These are phyloP conservation scores for Primulina tabacum DNA, from an alignment of 257 asterid species.

Conservation along the genomic window DNA sequence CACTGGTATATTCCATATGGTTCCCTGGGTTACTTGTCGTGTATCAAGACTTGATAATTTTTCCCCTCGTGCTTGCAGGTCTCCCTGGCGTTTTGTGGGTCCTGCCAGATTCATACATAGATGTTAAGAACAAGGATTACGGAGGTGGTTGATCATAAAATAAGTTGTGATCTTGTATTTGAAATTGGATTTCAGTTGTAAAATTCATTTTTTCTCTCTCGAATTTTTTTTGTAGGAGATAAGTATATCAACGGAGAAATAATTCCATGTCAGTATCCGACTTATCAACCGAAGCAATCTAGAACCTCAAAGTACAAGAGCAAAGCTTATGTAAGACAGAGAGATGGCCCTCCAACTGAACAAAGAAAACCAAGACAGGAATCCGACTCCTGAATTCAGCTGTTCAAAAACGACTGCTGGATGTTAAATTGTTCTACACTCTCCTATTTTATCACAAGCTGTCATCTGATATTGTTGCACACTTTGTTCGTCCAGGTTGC, in stretches of 20 bases:
- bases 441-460: not conserved
- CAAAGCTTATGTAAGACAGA: constrained; percentile 90
- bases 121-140: constrained; percentile 95
- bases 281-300: constrained; percentile 85
- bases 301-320: constrained; percentile 66
- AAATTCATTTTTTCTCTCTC: not conserved
- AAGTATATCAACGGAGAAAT: constrained; percentile 93
- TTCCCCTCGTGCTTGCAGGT: constrained; percentile 42
- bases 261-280: constrained; percentile 88
- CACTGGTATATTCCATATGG: not conserved
- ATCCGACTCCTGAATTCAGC: constrained; percentile 57
- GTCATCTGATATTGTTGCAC: not conserved
- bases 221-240: constrained; percentile 51
- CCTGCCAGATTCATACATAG: constrained; percentile 93
- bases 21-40: not conserved
- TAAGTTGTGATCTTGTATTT: not conserved
- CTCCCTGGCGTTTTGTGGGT: constrained; percentile 98
- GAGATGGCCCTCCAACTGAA: constrained; percentile 92
- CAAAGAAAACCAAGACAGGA: constrained; percentile 60
- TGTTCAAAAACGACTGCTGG: constrained; percentile 28
- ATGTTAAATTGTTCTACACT: constrained; percentile 17
- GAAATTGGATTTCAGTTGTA: not conserved
- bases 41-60: not conserved
- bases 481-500: not conserved
- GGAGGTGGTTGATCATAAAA: constrained; percentile 55